Base-by-base conservation (phyloP, 495 filamentous ascomycete species). In the Neurospora sublineolata region DNA sequence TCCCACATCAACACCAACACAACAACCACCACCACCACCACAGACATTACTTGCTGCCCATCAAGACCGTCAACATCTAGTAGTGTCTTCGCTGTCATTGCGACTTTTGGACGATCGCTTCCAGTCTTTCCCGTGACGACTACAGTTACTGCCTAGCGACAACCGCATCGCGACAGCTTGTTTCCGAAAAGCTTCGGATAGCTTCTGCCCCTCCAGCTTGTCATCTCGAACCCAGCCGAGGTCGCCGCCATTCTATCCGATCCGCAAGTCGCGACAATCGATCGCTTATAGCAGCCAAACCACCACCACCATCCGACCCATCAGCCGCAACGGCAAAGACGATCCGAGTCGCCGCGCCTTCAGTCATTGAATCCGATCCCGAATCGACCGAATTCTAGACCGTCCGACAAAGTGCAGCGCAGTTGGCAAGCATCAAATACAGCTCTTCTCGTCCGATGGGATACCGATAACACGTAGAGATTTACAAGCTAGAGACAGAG, bases 41-140 rank as follows among this genome's bases (percentile, higher is more conserved):
- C 10, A 74, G 60, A 44, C 44, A 75, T 42, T 75, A 72, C 67
- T 76, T 81, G 72, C 73, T 78, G 70, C 77, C 71, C 36, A 76
- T 76, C 38, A 78, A 78, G 67, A 74, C 74, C 27, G 75, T 68
- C 71, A 69, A 44, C 11, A 27, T 12, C 69, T 37, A 33, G 23
- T 36, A 58, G 71, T 68, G 60, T 20, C 38, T 72, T 71, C 33
- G 52, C 60, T 67, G 40, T 75, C 71, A 73, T 74, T 77, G 69
- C 44, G 68, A 71, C 37, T 64, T 74, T 77, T 72, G 58, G 68
- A 67, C 64, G 58, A 74, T 72, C 68, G 73, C 69, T 58, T 70
- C 60, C 70, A 68, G 40, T 70, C 18, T 70, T 67, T 69, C 69
- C 52, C 52, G 52, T 64, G 52, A 64, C 52, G 52, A 69, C 69